Evolutionary conservation across 176 grass and related monocot species (phyloP).

Genomic region (Olyra latifolia): DNA sequence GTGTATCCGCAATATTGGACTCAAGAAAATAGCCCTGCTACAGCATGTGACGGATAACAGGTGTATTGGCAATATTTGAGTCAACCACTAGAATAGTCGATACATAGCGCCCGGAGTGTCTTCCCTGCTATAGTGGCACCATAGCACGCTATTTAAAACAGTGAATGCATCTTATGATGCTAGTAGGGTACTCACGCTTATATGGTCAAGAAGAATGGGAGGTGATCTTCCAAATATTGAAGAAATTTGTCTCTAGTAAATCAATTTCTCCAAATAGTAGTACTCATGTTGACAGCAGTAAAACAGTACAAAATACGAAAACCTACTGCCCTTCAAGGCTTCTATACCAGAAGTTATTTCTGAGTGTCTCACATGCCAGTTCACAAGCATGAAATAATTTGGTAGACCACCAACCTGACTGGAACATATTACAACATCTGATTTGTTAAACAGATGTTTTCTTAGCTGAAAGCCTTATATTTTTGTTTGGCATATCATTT

Average conservation of each 20-base stretch:
- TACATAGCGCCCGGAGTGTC: no score
- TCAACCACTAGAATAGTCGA: no score
- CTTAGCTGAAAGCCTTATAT: conserved; percentile 10
- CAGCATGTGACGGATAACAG: no score
- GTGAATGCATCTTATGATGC: no score
- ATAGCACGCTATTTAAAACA: no score
- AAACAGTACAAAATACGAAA: neutral
- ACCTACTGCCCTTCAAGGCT: neutral
- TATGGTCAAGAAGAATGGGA: neutral
- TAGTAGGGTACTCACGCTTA: neutral
- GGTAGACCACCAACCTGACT: neutral
- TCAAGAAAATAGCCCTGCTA: no score
- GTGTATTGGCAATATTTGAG: no score
- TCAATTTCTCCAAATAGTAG: neutral
- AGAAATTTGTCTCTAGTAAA: neutral
- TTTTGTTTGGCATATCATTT: conserved; percentile 5
- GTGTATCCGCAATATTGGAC: no score
- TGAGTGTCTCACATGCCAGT: neutral
- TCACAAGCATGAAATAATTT: conserved; percentile 19
- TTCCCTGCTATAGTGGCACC: no score
- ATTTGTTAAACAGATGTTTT: neutral
- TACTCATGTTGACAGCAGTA: neutral
- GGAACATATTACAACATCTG: conserved; percentile 23
- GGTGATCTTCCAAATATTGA: neutral
- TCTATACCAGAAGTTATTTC: conserved; percentile 9